Percentiles rank a stretch among this genome's conserved stretches.
phyloP scores from a whole-genome alignment of 768 basidiomycete species.

The Trichaptum fuscoviolaceum region DNA sequence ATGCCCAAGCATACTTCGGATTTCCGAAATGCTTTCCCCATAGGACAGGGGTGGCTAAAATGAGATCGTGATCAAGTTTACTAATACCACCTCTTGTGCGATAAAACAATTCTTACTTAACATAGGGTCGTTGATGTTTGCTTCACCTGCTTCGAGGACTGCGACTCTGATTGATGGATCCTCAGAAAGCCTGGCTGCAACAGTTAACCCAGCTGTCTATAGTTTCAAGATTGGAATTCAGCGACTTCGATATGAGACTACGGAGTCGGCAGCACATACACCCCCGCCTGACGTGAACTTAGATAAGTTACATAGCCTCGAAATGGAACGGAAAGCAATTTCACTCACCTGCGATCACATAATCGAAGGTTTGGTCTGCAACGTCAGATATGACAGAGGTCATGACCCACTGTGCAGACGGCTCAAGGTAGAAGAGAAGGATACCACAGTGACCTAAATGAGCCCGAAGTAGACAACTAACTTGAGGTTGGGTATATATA shows the following conservation, averaged over 20 bases:
- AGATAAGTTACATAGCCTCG: not conserved
- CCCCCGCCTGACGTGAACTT: not conserved
- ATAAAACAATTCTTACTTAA: constrained; percentile 2
- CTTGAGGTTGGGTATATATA: too few species aligned
- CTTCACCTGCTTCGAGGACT: constrained; percentile 28
- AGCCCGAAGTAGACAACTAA: too few species aligned
- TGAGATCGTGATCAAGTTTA: not conserved
- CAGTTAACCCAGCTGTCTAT: constrained; percentile 30
- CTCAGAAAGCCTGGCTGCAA: constrained; percentile 33
- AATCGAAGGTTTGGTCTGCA: constrained; percentile 17
- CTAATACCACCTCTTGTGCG: not conserved
- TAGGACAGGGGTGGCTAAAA: not conserved
- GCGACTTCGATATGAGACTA: not conserved
- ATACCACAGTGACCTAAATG: too few species aligned
- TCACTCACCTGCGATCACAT: constrained; percentile 15
- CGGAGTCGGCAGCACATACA: not conserved
- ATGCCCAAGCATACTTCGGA: constrained; percentile 9
- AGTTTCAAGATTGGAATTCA: not conserved
- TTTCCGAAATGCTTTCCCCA: constrained; percentile 5
- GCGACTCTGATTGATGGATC: constrained; percentile 29
- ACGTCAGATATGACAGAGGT: constrained; percentile 12
- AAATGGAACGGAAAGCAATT: not conserved
- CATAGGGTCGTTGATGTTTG: constrained; percentile 11
- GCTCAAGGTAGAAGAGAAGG: not conserved
- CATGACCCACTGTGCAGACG: not conserved